Evolutionary conservation across 139 green algal species (phyloP).

Genomic region (Haematococcus sp.): DNA sequence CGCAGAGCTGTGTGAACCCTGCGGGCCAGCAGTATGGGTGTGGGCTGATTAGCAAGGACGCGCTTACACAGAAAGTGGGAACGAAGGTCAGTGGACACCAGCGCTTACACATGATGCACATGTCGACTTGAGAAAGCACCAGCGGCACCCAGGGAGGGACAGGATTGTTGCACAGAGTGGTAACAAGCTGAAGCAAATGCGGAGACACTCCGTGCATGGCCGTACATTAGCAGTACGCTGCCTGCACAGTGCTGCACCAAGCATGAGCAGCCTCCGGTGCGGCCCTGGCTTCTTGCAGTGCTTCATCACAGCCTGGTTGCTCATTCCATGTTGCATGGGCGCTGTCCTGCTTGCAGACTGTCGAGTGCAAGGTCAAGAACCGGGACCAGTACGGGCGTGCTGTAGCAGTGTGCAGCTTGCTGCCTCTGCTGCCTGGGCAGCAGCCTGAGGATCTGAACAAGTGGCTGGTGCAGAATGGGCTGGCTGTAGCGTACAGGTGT

Average conservation of each 20-base stretch:
- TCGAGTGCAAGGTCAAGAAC: constrained; percentile 59
- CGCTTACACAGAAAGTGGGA: constrained; percentile 51
- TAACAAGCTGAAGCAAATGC: too few species aligned
- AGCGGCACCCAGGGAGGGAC: too few species aligned
- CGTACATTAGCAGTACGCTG: too few species aligned
- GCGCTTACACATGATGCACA: too few species aligned
- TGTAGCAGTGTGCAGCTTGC: constrained; percentile 58
- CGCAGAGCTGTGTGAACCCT: constrained; percentile 60
- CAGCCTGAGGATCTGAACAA: constrained; percentile 55
- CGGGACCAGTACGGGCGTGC: constrained; percentile 71
- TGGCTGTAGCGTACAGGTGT: constrained; percentile 75
- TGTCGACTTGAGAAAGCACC: too few species aligned
- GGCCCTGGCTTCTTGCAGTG: too few species aligned
- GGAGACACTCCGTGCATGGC: too few species aligned
- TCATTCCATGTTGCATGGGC: too few species aligned
- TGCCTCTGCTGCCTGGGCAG: not conserved
- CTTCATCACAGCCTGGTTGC: too few species aligned
- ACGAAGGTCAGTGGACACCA: not conserved
- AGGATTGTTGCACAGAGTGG: too few species aligned
- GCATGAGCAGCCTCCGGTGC: too few species aligned
- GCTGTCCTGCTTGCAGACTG: not conserved
- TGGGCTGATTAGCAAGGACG: constrained; percentile 34
- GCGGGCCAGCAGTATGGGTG: constrained; percentile 32
- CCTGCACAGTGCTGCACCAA: too few species aligned
- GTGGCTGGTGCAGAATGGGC: constrained; percentile 71